Conservation (phyloP, 495 filamentous ascomycete genomes). For the Aspergillus heteromorphus region DNA sequence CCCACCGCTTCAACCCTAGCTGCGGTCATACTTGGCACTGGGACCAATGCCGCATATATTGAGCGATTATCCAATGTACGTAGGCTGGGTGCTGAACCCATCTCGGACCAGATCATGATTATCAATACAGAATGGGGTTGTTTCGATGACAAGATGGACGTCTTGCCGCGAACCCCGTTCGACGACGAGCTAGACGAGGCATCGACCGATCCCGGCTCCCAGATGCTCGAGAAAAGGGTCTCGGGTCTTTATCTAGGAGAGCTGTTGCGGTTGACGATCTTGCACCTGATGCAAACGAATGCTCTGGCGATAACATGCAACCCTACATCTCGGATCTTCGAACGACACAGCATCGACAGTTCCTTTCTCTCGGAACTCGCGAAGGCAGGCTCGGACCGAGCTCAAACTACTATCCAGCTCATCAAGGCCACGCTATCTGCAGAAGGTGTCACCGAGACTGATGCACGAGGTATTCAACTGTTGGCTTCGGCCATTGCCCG, state of each 20-base stretch:
- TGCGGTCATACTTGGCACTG: constrained; percentile 27
- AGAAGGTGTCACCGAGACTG: not conserved
- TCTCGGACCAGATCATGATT: constrained; percentile 14
- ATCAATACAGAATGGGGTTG: constrained; percentile 28
- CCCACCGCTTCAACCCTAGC: constrained; percentile 9
- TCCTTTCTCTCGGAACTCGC: not conserved
- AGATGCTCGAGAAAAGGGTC: constrained; percentile 9
- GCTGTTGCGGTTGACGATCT: constrained; percentile 8
- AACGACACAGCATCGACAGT: not conserved
- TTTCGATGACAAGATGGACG: constrained; percentile 19
- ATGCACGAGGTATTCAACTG: constrained; percentile 11
- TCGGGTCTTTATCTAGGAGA: constrained; percentile 8
- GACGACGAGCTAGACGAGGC: constrained; percentile 1
- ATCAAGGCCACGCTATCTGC: not conserved
- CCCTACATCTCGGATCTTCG: not conserved
- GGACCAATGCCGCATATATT: constrained; percentile 37
- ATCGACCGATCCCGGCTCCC: not conserved
- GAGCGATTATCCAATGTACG: constrained; percentile 16
- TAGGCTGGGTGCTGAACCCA: not conserved
- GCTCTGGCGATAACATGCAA: not conserved
- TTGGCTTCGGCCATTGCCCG: constrained; percentile 14
- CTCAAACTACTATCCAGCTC: not conserved
- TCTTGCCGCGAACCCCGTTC: constrained; percentile 11
- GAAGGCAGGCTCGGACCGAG: not conserved
- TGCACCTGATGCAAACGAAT: not conserved